These are phyloP conservation scores for Gnomoniopsis sp. DNA, from an alignment of 2,329 filamentous ascomycete species.

Conservation along the genomic window DNA sequence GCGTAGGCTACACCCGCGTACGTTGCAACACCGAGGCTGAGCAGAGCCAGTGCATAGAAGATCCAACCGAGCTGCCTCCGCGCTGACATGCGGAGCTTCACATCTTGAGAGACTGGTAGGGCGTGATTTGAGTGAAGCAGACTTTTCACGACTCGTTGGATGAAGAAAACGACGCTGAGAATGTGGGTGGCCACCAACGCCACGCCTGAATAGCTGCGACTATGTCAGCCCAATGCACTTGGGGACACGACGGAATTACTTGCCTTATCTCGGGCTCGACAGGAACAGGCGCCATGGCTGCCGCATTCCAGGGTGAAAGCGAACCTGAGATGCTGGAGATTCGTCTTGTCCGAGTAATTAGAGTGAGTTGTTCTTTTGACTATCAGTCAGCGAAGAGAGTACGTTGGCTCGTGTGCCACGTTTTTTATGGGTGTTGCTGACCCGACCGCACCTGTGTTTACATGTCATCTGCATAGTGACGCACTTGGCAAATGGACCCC, in stretches of 20 bases:
- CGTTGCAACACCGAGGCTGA: constrained; percentile 27
- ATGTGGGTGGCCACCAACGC: constrained; percentile 28
- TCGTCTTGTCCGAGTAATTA: too few species aligned
- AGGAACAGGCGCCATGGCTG: constrained; percentile 22
- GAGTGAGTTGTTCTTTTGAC: too few species aligned
- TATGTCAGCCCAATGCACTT: constrained; percentile 2
- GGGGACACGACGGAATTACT: background rate
- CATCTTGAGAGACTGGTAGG: constrained; percentile 33
- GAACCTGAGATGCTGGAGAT: too few species aligned
- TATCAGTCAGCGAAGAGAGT: too few species aligned
- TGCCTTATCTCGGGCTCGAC: constrained; percentile 24
- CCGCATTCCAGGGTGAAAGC: constrained; percentile 6
- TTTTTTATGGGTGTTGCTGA: too few species aligned
- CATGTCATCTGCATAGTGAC: constrained; percentile 2
- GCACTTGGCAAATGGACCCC: background rate
- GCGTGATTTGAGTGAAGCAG: constrained; percentile 33
- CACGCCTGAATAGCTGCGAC: constrained; percentile 30
- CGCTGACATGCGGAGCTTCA: constrained; percentile 30
- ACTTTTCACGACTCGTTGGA: constrained; percentile 29
- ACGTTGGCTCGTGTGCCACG: too few species aligned
- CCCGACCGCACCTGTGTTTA: background rate
- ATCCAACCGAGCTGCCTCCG: constrained; percentile 30
- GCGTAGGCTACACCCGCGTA: constrained; percentile 29
- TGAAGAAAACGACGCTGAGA: constrained; percentile 28
- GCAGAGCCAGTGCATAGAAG: constrained; percentile 31